These are phyloP conservation scores for Bathelium albidoporum DNA, from an alignment of 495 filamentous ascomycete genomes.

Conservation along the genomic window DNA sequence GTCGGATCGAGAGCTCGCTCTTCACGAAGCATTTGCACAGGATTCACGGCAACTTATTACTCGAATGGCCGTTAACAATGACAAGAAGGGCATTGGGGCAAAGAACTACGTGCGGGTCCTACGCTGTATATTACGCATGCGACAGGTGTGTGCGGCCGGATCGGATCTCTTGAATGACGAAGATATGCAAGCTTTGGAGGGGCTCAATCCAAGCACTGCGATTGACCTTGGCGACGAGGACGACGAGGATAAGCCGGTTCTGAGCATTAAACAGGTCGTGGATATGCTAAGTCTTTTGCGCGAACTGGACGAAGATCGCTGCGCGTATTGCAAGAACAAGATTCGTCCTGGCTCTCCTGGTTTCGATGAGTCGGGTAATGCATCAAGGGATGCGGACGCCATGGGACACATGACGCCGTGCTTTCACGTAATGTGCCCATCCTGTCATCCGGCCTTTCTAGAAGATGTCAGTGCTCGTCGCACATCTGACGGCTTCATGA, in stretches of 20 bases:
- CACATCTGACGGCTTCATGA: slow-evolving; percentile 31
- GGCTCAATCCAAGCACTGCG: slow-evolving; percentile 65
- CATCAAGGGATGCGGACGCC: slow-evolving; percentile 48
- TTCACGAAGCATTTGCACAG: slow-evolving; percentile 52
- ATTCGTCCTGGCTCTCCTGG: slow-evolving; percentile 30
- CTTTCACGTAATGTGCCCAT: slow-evolving; percentile 67
- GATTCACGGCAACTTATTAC: slow-evolving; percentile 44
- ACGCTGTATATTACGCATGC: slow-evolving; percentile 79
- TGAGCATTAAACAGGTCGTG: slow-evolving; percentile 56
- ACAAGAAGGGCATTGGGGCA: slow-evolving; percentile 55
- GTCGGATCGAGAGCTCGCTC: slow-evolving; percentile 40
- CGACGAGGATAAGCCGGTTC: slow-evolving; percentile 42
- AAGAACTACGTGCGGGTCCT: slow-evolving; percentile 81
- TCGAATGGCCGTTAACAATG: slow-evolving; percentile 34
- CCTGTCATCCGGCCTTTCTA: slow-evolving; percentile 52
- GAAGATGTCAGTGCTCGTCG: slow-evolving; percentile 28
- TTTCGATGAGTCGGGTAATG: slow-evolving; percentile 25
- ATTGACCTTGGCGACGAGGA: slow-evolving; percentile 78
- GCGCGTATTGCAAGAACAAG: slow-evolving; percentile 55
- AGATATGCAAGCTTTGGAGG: slow-evolving; percentile 67
- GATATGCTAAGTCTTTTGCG: slow-evolving; percentile 73
- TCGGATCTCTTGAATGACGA: slow-evolving; percentile 75
- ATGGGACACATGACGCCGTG: slow-evolving; percentile 76
- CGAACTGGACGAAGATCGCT: slow-evolving; percentile 61
- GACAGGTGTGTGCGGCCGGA: slow-evolving; percentile 84